Evolutionary conservation across 768 basidiomycete species (phyloP), one percentile per base, ranked within the genome.

Genomic region (Termitomyces sp.): DNA sequence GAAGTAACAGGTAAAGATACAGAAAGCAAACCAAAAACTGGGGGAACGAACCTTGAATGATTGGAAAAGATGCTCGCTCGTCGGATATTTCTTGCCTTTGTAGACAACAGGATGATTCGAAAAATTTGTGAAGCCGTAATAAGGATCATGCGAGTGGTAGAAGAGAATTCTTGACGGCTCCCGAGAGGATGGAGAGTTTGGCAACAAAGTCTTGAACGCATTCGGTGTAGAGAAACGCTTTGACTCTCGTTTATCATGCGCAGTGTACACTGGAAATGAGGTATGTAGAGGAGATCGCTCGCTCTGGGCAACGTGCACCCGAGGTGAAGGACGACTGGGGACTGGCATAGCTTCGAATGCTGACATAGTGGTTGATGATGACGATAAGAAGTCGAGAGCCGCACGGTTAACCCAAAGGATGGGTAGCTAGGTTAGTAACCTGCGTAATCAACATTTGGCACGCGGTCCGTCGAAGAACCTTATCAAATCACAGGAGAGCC

Each of bases 1-100:
- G 7, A 53, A 31, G 43, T 13, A 22, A n/a, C 36, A 22, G 32
- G 15, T 36, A 27, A 33, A n/a, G 32, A 39, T 11, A 23, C 13
- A 22, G 7, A 43, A 35, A 18, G 7, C 7, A 22, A 7, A 43
- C n/a, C n/a, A 2, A 23, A 15, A 32, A 27, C 6, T 7, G 11
- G 55, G 32, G 29, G n/a, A n/a, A 59, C 66, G 11, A 52, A 84
- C 85, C 66, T 88, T 89, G 70, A 88, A 79, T 2, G 88, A 84
- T 60, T 89, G 88, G 62, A 88, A 89, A 11, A 89, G 76, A 66
- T 89, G 88, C 64, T 89, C 88, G 63, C 85, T 85, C 0, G 88
- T 90, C 1, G 87, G 85, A 63, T 89, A 90, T 51, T 69, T 74
- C 63, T 82, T 85, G 38, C 82, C 82, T 31, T 81, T 76, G 64